Evolutionary conservation across 768 basidiomycete genomes (phyloP).

Genomic region (Pulveroboletus ravenelii): DNA sequence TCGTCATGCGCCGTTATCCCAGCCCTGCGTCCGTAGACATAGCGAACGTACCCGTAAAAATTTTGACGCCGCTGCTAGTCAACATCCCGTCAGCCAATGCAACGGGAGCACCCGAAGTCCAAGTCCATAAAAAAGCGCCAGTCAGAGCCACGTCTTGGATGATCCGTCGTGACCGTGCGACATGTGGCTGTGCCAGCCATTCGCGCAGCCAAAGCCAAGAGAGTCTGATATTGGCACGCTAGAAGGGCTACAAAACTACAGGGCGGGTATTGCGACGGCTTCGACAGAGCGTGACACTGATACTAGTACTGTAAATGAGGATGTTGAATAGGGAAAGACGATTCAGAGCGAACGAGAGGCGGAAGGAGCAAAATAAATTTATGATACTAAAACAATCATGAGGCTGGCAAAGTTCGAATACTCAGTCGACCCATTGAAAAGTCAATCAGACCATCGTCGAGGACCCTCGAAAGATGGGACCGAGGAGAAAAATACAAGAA

Average conservation of each 20-base stretch:
- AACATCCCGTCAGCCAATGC: constrained; percentile 37
- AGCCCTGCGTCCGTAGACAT: not conserved
- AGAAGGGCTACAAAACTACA: constrained; percentile 34
- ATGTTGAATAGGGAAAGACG: constrained; percentile 9
- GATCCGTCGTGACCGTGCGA: constrained; percentile 16
- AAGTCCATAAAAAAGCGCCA: constrained; percentile 12
- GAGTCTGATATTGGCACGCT: constrained; percentile 2
- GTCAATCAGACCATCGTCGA: constrained; percentile 20
- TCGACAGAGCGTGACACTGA: constrained; percentile 23
- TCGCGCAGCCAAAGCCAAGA: not conserved
- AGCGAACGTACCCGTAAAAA: constrained; percentile 49
- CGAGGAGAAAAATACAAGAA: constrained; percentile 17
- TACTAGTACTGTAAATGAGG: constrained; percentile 31
- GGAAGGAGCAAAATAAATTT: constrained; percentile 26
- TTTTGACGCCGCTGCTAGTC: constrained; percentile 54
- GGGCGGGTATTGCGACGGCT: constrained; percentile 30
- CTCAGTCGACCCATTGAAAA: constrained; percentile 19
- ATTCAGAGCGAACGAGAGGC: constrained; percentile 15
- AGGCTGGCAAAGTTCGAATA: constrained; percentile 24
- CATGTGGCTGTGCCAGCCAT: constrained; percentile 13
- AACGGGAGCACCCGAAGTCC: constrained; percentile 5
- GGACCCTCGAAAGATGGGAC: constrained; percentile 14
- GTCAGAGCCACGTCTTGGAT: constrained; percentile 8
- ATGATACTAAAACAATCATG: constrained; percentile 26
- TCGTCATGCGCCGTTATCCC: not conserved